Evolutionary conservation across 192 early-diverging fungal species (phyloP), one percentile per base, ranked within the genome.

Genomic region (Coemansia sp.): DNA sequence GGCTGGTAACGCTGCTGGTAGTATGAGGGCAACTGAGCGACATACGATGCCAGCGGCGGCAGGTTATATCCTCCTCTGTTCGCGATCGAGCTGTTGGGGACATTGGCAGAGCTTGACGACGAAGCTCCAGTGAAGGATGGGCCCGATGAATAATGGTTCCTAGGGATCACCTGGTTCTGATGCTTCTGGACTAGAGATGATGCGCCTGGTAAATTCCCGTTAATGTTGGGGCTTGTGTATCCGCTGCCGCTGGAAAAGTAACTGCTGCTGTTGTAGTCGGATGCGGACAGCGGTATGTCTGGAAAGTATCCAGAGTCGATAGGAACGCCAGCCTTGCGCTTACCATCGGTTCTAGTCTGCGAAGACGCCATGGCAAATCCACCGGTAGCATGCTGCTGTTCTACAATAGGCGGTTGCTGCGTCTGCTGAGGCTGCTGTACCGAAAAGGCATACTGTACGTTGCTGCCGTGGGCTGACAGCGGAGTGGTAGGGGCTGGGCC

Each of bases 241-340:
- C 48, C 26, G 43, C 58, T 60, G 46, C 33, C 51, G 0, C 56
- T 49, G 35, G 72, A 49, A 57, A 68, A 65, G 38, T 66, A 52
- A 38, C 64, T 59, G 35, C 57, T 26, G 57, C 57, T 59, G 57
- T 59, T 59, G n/a, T 45, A 64, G 43, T 71, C 69, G 1, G 62
- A 58, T 20, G 51, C 63, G 18, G 64, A 53, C 15, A 61, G 23
- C 11, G 66, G 51, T 18, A 67, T 8, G 15, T 81, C 78, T 5
- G 78, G 78, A 60, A 81, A 81, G 56, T 75, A 81, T 5, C 78
- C 78, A 38, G 72, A 75, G 62, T 81, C 78, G 6, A 75, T 64
- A 15, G 68, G 77, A 5, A 49, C 68, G 23, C 71, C 71, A 36
- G 66, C 65, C 63, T 79, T 73, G 68, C 77, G 77, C 72, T 79